phyloP scores from a whole-genome alignment of 192 early-diverging fungal species.

The Podila verticillata region DNA sequence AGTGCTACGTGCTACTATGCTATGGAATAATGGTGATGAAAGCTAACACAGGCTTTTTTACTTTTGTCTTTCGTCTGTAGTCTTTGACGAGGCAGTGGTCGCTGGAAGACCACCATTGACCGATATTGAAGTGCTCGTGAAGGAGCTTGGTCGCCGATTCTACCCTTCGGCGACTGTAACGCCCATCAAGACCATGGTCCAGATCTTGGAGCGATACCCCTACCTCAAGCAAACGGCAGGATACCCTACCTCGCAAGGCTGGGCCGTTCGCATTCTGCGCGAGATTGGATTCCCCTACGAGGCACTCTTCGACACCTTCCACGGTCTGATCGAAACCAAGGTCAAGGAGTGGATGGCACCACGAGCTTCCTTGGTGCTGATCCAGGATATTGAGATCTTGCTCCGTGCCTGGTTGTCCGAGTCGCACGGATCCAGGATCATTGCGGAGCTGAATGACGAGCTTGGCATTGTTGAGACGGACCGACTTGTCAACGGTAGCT shows the following conservation, averaged over 20 bases:
- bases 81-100: constrained; percentile 27
- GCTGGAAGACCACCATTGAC: constrained; percentile 31
- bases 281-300: constrained; percentile 48
- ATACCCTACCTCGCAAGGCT: constrained; percentile 17
- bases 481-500: constrained; percentile 9
- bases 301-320: constrained; percentile 47
- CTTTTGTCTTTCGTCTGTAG: background rate
- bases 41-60: background rate
- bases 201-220: constrained; percentile 41
- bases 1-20: too few species aligned
- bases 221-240: constrained; percentile 35
- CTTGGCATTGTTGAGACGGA: constrained; percentile 32
- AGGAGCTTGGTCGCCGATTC: constrained; percentile 41
- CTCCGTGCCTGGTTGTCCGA: constrained; percentile 41
- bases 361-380: constrained; percentile 29
- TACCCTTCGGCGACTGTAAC: constrained; percentile 46
- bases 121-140: constrained; percentile 42
- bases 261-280: constrained; percentile 42
- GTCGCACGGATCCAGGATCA: constrained; percentile 19
- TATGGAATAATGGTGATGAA: background rate
- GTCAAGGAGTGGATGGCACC: constrained; percentile 46
- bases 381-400: constrained; percentile 47
- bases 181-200: constrained; percentile 38
- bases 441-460: constrained; percentile 34
- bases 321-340: constrained; percentile 40